These are phyloP conservation scores for Hypoxylon intermedium DNA, from an alignment of 495 filamentous ascomycete species.

Conservation along the genomic window DNA sequence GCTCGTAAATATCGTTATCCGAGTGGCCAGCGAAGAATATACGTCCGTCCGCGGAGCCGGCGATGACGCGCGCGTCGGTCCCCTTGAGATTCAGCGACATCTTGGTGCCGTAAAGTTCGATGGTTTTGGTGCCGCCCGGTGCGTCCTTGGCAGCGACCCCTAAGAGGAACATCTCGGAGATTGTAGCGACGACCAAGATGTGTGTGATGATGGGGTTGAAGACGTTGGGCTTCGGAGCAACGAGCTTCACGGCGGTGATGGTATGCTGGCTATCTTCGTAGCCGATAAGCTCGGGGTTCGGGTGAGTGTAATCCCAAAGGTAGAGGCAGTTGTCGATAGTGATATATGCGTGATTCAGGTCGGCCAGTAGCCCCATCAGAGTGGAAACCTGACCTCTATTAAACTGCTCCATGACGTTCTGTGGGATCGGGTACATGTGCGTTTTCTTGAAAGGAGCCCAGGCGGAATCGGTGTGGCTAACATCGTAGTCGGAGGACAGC, in stretches of 20 bases:
- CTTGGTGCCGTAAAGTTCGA: slow-evolving; percentile 81
- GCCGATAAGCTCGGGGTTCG: slow-evolving; percentile 85
- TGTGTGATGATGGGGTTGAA: slow-evolving; percentile 86
- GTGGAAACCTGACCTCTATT: slow-evolving; percentile 84
- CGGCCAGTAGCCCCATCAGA: slow-evolving; percentile 90
- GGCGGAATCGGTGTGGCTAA: slow-evolving; percentile 64
- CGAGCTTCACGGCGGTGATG: slow-evolving; percentile 84
- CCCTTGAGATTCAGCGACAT: slow-evolving; percentile 79
- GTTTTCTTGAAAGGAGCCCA: slow-evolving; percentile 90
- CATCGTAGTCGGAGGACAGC: slow-evolving; percentile 89
- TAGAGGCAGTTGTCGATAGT: slow-evolving; percentile 95
- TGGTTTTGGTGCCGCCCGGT: slow-evolving; percentile 67
- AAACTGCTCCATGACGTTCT: slow-evolving; percentile 86
- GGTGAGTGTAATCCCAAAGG: slow-evolving; percentile 94
- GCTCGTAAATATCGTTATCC: slow-evolving; percentile 87
- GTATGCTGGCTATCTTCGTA: slow-evolving; percentile 87
- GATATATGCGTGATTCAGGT: slow-evolving; percentile 93
- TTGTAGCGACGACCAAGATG: slow-evolving; percentile 87
- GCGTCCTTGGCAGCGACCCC: slow-evolving; percentile 70
- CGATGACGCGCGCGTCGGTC: slow-evolving; percentile 72
- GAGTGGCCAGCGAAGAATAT: slow-evolving; percentile 88
- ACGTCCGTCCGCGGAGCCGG: slow-evolving; percentile 79
- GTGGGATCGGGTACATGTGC: slow-evolving; percentile 83
- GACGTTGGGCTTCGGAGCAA: slow-evolving; percentile 78
- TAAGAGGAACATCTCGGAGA: slow-evolving; percentile 79